A percentile compares a stretch with the other conserved stretches of the same genome.
Evolutionary conservation across 2,329 filamentous ascomycete species (phyloP).

Genomic region (Pseudocercospora macadamiae): DNA sequence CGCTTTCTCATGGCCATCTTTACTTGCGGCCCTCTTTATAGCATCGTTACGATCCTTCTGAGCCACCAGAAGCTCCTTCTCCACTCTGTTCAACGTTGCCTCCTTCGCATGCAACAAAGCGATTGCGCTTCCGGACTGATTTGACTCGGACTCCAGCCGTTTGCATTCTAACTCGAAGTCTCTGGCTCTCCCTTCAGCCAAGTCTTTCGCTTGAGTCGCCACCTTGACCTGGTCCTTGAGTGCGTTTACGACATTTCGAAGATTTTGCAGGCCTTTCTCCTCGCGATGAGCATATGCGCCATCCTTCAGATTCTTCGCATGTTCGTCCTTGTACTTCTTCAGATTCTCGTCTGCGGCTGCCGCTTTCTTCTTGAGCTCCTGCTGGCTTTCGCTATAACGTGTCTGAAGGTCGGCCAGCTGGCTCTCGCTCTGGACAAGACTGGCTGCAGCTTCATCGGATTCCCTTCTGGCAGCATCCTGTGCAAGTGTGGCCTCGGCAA

Average conservation of each 20-base stretch:
- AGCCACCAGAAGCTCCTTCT: not conserved
- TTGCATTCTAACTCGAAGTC: conserved; percentile 37
- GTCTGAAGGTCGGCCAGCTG: conserved; percentile 62
- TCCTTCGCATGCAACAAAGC: conserved; percentile 22
- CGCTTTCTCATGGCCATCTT: conserved; percentile 34
- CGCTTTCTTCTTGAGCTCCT: conserved; percentile 47
- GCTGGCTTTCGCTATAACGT: conserved; percentile 17
- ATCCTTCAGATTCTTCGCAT: conserved; percentile 51
- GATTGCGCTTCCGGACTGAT: conserved; percentile 25
- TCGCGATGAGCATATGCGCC: conserved; percentile 52
- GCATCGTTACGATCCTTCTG: conserved; percentile 33
- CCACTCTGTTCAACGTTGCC: conserved; percentile 4
- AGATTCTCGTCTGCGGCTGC: conserved; percentile 35
- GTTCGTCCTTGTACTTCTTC: conserved; percentile 46
- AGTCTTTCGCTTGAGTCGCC: conserved; percentile 58
- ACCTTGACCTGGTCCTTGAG: conserved; percentile 58
- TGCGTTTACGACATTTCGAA: conserved; percentile 59
- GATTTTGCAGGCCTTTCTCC: conserved; percentile 57
- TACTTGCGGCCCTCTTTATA: conserved; percentile 27
- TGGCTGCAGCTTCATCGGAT: conserved; percentile 43
- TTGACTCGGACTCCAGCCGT: conserved; percentile 34
- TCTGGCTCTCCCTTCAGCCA: conserved; percentile 49
- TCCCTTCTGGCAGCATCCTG: conserved; percentile 46
- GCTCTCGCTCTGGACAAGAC: conserved; percentile 29
- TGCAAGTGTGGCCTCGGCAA: conserved; percentile 39